phyloP scores from a whole-genome alignment of 2,329 filamentous ascomycete genomes.

The Aspergillus pseudonomiae region DNA sequence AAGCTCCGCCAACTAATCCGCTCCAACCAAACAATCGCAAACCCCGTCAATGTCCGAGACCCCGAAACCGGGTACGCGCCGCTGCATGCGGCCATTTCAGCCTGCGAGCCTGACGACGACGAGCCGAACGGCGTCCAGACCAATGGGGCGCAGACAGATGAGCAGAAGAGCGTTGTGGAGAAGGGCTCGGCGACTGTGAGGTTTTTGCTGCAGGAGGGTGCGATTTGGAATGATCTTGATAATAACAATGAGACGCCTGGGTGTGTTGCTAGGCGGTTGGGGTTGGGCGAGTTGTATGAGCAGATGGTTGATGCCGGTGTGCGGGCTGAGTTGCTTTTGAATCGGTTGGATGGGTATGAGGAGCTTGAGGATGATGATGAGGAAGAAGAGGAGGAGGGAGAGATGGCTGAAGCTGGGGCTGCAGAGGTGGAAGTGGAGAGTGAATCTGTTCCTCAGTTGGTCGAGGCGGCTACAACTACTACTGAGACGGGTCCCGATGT shows the following conservation, averaged over 20 bases:
- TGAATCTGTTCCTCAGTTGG: slow-evolving; percentile 27
- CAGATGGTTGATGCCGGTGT: slow-evolving; percentile 88
- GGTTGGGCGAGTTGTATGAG: slow-evolving; percentile 72
- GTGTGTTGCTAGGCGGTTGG: slow-evolving; percentile 74
- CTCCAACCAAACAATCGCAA: slow-evolving; percentile 48
- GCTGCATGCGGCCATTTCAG: slow-evolving; percentile 86
- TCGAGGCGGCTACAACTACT: slow-evolving; percentile 21
- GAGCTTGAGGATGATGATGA: slow-evolving; percentile 58
- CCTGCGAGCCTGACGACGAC: slow-evolving; percentile 55
- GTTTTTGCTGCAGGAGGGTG: slow-evolving; percentile 81
- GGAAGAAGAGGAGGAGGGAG: slow-evolving; percentile 40
- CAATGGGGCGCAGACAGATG: slow-evolving; percentile 15
- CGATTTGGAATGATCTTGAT: slow-evolving; percentile 97
- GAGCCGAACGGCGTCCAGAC: slow-evolving; percentile 26
- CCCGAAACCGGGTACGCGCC: slow-evolving; percentile 83
- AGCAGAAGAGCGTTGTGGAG: slow-evolving; percentile 48
- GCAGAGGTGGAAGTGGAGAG: slow-evolving; percentile 29
- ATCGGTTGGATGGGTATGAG: slow-evolving; percentile 80
- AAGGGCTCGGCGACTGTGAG: slow-evolving; percentile 69
- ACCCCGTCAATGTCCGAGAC: slow-evolving; percentile 76
- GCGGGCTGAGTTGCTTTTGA: slow-evolving; percentile 83
- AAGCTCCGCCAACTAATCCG: slow-evolving; percentile 71
- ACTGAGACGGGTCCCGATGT: slow-evolving; percentile 45
- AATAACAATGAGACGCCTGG: slow-evolving; percentile 85
- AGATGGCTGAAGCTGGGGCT: slow-evolving; percentile 35